Evolutionary conservation across 169 alveolate species (phyloP), one percentile per base, ranked within the genome.

Genomic region (Plasmodium gallinaceum): DNA sequence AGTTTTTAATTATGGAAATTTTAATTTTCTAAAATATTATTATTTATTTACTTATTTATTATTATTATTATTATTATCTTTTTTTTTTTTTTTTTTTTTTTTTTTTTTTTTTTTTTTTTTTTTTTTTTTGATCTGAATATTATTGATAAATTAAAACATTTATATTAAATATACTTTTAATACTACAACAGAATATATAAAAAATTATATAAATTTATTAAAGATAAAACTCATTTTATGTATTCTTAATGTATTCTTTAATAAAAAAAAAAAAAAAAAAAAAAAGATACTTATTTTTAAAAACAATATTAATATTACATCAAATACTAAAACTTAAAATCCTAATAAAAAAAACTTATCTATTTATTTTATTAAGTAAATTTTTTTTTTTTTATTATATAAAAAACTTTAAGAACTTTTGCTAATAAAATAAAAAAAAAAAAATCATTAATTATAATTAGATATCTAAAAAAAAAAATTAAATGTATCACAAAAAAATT

Each of bases 281-380:
- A 57, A 57, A 57, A 1, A 57, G 0, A 1, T 57, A 14, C 7
- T 57, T 32, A 32, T 32, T 32, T 32, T 32, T 32, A 32, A 32
- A 32, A 32, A 32, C 4, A 4, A 1, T 32, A 32, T 32, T 1
- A 32, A 32, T 32, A 14, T 16, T 57, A 22, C 32, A 57, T n/a
- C 18, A 71, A 48, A 48, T 48, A 51, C 32, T 48, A 54, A 71
- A 71, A 71, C 83, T 71, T 71, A 71, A 71, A 71, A 71, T 66
- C 83, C 52, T 32, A 32, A 2, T 48, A 48, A 48, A 48, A 10
- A 48, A 10, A 10, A 48, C 16, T 1, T 71, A 46, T 71, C 83
- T 46, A 24, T 57, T 60, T 58, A 71, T 16, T 71, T 16, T 22
- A n/a, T 18, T 18, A 0, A 46, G 16, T 71, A 60, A 71, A 18